A percentile compares a stretch with the other conserved stretches of the same genome.
Conservation (phyloP, 192 early-diverging fungal species). For the Coemansia sp. region DNA sequence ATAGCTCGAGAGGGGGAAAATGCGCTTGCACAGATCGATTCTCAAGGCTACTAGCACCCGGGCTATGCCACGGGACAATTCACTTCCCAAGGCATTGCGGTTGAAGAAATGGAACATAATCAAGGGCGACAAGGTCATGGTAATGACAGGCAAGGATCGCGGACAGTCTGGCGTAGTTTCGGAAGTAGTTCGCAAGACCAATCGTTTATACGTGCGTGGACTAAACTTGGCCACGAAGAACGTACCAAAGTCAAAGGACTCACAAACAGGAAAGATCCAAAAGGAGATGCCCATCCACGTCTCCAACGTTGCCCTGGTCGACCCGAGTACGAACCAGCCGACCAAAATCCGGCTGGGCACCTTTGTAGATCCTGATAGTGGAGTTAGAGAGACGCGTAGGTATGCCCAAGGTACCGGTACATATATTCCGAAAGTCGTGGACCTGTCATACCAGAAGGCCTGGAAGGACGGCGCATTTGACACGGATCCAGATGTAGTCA, state of each 20-base stretch:
- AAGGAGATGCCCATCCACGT: slow-evolving; percentile 73
- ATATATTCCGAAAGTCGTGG: slow-evolving; percentile 29
- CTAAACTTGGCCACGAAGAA: slow-evolving; percentile 63
- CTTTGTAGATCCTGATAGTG: slow-evolving; percentile 30
- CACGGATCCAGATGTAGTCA: slow-evolving; percentile 33
- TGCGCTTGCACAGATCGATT: slow-evolving; percentile 48
- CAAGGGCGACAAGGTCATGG: slow-evolving; percentile 65
- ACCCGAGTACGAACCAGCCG: slow-evolving; percentile 59
- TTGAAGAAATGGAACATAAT: slow-evolving; percentile 65
- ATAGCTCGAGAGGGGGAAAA: slow-evolving; percentile 3
- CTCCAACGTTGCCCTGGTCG: slow-evolving; percentile 72
- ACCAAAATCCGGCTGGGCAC: slow-evolving; percentile 33
- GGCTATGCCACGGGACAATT: slow-evolving; percentile 36
- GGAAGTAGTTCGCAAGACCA: slow-evolving; percentile 63
- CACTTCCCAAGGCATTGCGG: slow-evolving; percentile 47
- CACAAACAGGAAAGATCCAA: slow-evolving; percentile 60
- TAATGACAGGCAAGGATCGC: slow-evolving; percentile 65
- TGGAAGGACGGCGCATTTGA: slow-evolving; percentile 49
- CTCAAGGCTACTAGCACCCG: slow-evolving; percentile 31
- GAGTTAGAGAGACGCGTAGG: slow-evolving; percentile 29
- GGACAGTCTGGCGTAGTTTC: slow-evolving; percentile 67
- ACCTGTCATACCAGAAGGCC: slow-evolving; percentile 42
- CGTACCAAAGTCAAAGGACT: slow-evolving; percentile 62
- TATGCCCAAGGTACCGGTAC: slow-evolving; percentile 38
- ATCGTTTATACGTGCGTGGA: slow-evolving; percentile 65